Evolutionary conservation across 495 filamentous ascomycete genomes (phyloP).

Genomic region (Xylaria intraflava): DNA sequence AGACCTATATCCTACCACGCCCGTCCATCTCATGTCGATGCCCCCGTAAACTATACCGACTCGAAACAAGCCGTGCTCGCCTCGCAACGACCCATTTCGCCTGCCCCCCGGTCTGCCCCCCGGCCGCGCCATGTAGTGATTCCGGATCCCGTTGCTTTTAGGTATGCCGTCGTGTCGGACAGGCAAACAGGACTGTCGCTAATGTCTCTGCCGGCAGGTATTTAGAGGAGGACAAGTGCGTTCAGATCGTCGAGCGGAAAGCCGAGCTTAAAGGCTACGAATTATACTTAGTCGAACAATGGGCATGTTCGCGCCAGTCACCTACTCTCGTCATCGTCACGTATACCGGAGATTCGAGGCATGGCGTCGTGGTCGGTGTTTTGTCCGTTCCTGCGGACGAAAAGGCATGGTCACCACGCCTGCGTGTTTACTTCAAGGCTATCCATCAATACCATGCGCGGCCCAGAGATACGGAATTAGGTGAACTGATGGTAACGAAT

Average conservation of each 20-base stretch:
- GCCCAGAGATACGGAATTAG: slow-evolving; percentile 73
- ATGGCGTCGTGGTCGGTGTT: slow-evolving; percentile 71
- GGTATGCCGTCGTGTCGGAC: slow-evolving; percentile 24
- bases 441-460: slow-evolving; percentile 78
- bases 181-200: neutral
- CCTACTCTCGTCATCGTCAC: slow-evolving; percentile 90
- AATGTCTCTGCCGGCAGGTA: slow-evolving; percentile 47
- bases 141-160: slow-evolving; percentile 67
- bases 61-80: slow-evolving; percentile 10
- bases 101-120: slow-evolving; percentile 15
- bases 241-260: slow-evolving; percentile 65
- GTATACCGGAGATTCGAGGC: slow-evolving; percentile 80
- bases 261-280: slow-evolving; percentile 75
- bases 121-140: slow-evolving; percentile 53
- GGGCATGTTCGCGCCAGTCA: slow-evolving; percentile 85
- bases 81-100: slow-evolving; percentile 9
- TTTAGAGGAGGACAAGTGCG: slow-evolving; percentile 78
- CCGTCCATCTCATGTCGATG: slow-evolving; percentile 7
- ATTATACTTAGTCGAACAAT: slow-evolving; percentile 93
- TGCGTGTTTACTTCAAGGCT: slow-evolving; percentile 80
- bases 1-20: slow-evolving; percentile 7
- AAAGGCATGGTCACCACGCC: slow-evolving; percentile 65
- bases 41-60: slow-evolving; percentile 11
- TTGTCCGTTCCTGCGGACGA: slow-evolving; percentile 80
- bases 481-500: slow-evolving; percentile 89